A percentile compares a stretch with the other conserved stretches of the same genome.
phyloP scores from a whole-genome alignment of 1,284 basidiomycete genomes.

The Microbotryomycetes sp. region DNA sequence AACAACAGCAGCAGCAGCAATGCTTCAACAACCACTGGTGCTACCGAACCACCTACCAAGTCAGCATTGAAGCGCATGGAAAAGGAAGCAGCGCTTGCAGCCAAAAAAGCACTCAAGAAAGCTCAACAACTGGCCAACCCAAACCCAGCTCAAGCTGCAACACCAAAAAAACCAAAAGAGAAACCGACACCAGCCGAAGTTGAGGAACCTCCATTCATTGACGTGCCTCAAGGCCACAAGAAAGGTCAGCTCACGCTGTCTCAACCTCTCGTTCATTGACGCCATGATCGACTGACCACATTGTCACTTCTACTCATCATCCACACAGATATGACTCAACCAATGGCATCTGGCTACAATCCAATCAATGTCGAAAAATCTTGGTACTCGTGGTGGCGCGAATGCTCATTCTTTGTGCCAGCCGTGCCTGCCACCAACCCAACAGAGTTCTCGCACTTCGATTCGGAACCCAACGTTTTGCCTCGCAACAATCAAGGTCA shows the following conservation, averaged over 20 bases:
- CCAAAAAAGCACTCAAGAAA: slow-evolving; percentile 34
- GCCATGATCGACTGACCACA: not conserved
- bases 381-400: slow-evolving; percentile 99
- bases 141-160: not conserved
- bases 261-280: not conserved
- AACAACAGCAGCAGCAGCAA: not conserved
- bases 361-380: slow-evolving; percentile 90
- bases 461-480: slow-evolving; percentile 33
- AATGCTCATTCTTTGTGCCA: slow-evolving; percentile 84
- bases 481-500: slow-evolving; percentile 51
- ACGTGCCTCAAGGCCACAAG: slow-evolving; percentile 25
- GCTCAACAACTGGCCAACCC: not conserved
- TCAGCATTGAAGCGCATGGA: slow-evolving; percentile 30
- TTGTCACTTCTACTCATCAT: not conserved
- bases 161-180: slow-evolving; percentile 23
- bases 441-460: slow-evolving; percentile 38
- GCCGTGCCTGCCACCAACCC: slow-evolving; percentile 44
- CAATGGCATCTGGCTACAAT: slow-evolving; percentile 88
- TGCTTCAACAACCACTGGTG: too few relatives aligned
- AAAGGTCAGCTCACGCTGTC: slow-evolving; percentile 23
- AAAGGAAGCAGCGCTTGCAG: slow-evolving; percentile 32
- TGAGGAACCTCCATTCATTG: slow-evolving; percentile 25
- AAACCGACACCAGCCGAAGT: slow-evolving; percentile 17
- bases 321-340: slow-evolving; percentile 35
- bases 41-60: slow-evolving; percentile 23